Percentiles rank a stretch among this genome's conserved stretches.
Evolutionary conservation across 2,329 filamentous ascomycete genomes (phyloP).

Genomic region (Biscogniauxia mediterranea): DNA sequence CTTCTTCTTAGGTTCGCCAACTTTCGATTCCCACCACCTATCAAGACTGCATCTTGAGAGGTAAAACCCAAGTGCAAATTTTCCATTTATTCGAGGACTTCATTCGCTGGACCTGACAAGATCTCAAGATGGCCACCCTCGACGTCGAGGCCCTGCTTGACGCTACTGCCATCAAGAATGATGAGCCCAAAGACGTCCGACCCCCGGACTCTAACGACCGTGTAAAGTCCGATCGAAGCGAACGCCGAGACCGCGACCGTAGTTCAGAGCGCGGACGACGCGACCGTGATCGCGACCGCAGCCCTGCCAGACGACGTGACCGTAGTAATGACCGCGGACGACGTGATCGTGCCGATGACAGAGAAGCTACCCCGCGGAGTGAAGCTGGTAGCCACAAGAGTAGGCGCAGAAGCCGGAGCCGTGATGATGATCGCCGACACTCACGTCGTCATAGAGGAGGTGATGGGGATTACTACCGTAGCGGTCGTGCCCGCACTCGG

Average conservation of each 20-base stretch:
- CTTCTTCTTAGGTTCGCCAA: neutral
- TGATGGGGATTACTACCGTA: conserved; percentile 71
- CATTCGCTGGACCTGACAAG: conserved; percentile 5
- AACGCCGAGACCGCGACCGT: conserved; percentile 43
- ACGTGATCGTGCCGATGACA: conserved; percentile 54
- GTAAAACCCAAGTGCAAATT: neutral
- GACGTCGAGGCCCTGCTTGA: conserved; percentile 92
- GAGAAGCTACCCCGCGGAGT: conserved; percentile 67
- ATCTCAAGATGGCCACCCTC: conserved; percentile 44
- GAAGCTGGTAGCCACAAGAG: conserved; percentile 79
- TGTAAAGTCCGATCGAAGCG: conserved; percentile 50
- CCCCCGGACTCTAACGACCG: conserved; percentile 56
- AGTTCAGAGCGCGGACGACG: conserved; percentile 51
- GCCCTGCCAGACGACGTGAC: conserved; percentile 46
- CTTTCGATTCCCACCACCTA: neutral
- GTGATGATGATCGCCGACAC: conserved; percentile 72
- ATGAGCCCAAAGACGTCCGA: conserved; percentile 47
- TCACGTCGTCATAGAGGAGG: conserved; percentile 67
- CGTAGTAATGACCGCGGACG: conserved; percentile 57
- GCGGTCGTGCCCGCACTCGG: conserved; percentile 58
- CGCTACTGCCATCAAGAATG: conserved; percentile 67
- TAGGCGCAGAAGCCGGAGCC: conserved; percentile 76
- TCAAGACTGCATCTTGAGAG: neutral
- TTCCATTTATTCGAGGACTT: conserved; percentile 2
- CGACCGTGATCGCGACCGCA: conserved; percentile 53